phyloP scores from a whole-genome alignment of 768 basidiomycete species.

The Trametes villosa region DNA sequence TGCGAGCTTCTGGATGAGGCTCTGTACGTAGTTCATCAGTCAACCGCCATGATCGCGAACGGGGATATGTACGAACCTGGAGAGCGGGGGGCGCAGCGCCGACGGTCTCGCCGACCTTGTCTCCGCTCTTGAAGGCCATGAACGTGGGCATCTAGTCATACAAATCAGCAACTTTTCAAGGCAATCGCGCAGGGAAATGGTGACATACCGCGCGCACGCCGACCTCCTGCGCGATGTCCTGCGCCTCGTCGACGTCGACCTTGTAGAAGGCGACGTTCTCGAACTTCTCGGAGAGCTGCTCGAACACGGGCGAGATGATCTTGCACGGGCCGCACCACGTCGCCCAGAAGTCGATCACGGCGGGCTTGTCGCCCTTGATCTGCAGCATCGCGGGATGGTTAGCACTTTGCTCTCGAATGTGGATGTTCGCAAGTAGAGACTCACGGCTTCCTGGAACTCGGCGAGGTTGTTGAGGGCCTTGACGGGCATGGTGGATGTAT shows the following conservation, averaged over 20 bases:
- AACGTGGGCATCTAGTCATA: slow-evolving; percentile 49
- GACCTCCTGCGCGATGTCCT: slow-evolving; percentile 58
- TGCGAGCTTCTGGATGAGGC: slow-evolving; percentile 2
- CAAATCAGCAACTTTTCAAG: neutral
- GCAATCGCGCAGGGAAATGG: neutral
- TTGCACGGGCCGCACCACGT: slow-evolving; percentile 78
- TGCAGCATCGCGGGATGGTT: slow-evolving; percentile 21
- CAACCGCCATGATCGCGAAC: neutral
- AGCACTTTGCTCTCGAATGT: neutral
- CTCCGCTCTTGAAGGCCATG: slow-evolving; percentile 40
- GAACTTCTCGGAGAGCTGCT: slow-evolving; percentile 49
- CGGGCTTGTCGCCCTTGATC: slow-evolving; percentile 52
- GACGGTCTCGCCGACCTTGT: slow-evolving; percentile 43
- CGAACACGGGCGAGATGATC: slow-evolving; percentile 66
- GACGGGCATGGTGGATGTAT: slow-evolving; percentile 24
- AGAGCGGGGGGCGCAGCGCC: slow-evolving; percentile 52
- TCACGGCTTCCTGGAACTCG: slow-evolving; percentile 43
- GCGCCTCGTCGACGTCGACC: slow-evolving; percentile 69
- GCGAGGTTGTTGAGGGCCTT: slow-evolving; percentile 22
- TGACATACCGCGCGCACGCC: slow-evolving; percentile 63
- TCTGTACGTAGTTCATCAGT: neutral
- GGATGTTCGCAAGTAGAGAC: slow-evolving; percentile 25
- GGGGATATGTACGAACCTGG: slow-evolving; percentile 44
- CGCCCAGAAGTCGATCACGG: slow-evolving; percentile 77
- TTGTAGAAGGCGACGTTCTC: slow-evolving; percentile 64